These are phyloP conservation scores for Xylaria longipes DNA, from an alignment of 495 filamentous ascomycete species.

Conservation along the genomic window DNA sequence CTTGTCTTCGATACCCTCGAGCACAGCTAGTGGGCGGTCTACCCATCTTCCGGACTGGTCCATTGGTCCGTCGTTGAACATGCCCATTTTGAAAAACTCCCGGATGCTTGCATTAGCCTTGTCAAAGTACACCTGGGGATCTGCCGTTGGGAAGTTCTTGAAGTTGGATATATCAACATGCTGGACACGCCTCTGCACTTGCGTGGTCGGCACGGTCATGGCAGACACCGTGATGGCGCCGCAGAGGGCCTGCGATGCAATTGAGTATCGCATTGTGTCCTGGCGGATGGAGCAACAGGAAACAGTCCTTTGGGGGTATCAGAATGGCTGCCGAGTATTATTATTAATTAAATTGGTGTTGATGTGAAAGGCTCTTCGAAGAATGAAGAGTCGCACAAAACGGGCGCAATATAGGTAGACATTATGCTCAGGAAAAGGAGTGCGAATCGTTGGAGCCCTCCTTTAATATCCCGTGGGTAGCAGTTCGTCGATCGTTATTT, in stretches of 20 bases:
- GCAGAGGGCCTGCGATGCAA: conserved; percentile 35
- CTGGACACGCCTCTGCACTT: conserved; percentile 29
- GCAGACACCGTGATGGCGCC: conserved; percentile 41
- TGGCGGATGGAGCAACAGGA: not conserved
- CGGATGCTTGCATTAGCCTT: conserved; percentile 10
- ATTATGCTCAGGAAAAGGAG: conserved; percentile 19
- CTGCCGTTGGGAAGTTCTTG: conserved; percentile 33
- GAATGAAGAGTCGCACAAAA: conserved; percentile 20
- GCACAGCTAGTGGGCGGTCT: conserved; percentile 5
- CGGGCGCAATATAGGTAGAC: conserved; percentile 15
- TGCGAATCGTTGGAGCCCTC: conserved; percentile 16
- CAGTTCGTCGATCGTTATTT: conserved; percentile 27
- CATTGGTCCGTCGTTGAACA: conserved; percentile 26
- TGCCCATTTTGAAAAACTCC: conserved; percentile 18
- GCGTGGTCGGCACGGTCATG: conserved; percentile 22
- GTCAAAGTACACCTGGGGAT: conserved; percentile 18
- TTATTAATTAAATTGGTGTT: conserved; percentile 18
- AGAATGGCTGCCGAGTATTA: conserved; percentile 15
- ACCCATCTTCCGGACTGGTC: conserved; percentile 19
- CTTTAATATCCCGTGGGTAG: conserved; percentile 27
- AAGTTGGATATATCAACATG: conserved; percentile 38
- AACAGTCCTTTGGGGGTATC: conserved; percentile 30
- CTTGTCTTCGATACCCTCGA: conserved; percentile 13
- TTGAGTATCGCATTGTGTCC: conserved; percentile 36
- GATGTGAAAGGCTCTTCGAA: conserved; percentile 10